phyloP scores from a whole-genome alignment of 1,139 yeast species.

The Lizanozyma gosingica region DNA sequence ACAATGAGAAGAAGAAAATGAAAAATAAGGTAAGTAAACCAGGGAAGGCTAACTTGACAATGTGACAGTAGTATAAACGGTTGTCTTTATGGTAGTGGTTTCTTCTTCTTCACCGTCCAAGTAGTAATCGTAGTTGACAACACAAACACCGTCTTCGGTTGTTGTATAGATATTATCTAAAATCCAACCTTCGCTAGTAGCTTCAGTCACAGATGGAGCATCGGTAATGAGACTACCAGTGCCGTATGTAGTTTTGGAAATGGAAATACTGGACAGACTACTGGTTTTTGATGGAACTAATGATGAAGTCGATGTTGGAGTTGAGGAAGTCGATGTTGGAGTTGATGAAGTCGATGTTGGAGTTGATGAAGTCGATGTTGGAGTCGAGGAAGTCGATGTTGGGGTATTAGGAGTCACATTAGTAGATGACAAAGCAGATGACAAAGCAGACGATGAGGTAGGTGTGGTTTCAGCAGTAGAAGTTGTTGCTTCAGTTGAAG shows the following conservation, averaged over 20 bases:
- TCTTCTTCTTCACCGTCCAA: conserved; percentile 18
- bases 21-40: not conserved
- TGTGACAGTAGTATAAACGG: conserved; percentile 32
- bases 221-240: conserved; percentile 7
- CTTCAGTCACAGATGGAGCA: conserved; percentile 26
- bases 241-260: conserved; percentile 5
- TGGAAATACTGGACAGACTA: conserved; percentile 1
- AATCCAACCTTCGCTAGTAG: conserved; percentile 19
- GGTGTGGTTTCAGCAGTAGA: conserved; percentile 6
- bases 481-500: conserved; percentile 5
- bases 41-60: conserved; percentile 5
- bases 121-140: conserved; percentile 37
- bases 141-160: conserved; percentile 27
- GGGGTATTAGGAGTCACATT: conserved; percentile 7
- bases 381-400: conserved; percentile 5
- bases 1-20: conserved; percentile 2
- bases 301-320: conserved; percentile 4
- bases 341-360: conserved; percentile 6
- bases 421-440: too few species aligned
- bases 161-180: conserved; percentile 29
- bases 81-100: conserved; percentile 30
- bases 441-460: too few species aligned
- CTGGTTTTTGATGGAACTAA: conserved; percentile 1
- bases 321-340: conserved; percentile 4
- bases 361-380: conserved; percentile 8